phyloP scores from a whole-genome alignment of 2,329 filamentous ascomycete genomes.

The Xylariaceae sp. region DNA sequence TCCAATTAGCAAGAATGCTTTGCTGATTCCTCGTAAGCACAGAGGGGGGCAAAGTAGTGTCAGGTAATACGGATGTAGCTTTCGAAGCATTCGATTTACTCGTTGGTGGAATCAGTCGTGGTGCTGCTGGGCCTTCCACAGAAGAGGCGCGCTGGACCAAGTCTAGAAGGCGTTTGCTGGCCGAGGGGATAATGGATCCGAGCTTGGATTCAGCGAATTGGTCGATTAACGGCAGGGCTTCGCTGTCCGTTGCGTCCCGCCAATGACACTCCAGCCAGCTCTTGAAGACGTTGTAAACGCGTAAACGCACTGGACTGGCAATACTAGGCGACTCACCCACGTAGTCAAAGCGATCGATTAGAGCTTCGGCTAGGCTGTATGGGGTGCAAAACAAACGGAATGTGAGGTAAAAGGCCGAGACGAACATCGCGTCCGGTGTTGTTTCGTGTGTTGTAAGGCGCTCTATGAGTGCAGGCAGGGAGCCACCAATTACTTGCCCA shows the following conservation, averaged over 20 bases:
- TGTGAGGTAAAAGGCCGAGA: conserved; percentile 92
- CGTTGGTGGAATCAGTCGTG: conserved; percentile 76
- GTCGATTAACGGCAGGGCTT: conserved; percentile 69
- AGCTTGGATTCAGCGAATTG: conserved; percentile 75
- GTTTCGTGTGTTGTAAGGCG: conserved; percentile 88
- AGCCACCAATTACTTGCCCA: conserved; percentile 88
- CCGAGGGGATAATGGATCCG: conserved; percentile 61
- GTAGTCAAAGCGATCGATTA: conserved; percentile 92
- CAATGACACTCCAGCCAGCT: conserved; percentile 96
- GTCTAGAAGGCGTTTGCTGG: conserved; percentile 74
- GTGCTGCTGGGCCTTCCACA: conserved; percentile 68
- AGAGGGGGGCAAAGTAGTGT: conserved; percentile 65
- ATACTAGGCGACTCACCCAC: conserved; percentile 71
- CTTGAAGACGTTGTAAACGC: conserved; percentile 96
- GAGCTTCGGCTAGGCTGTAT: conserved; percentile 65
- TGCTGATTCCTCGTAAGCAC: conserved; percentile 71
- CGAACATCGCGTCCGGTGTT: conserved; percentile 85
- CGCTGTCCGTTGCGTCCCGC: conserved; percentile 73
- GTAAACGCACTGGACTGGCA: conserved; percentile 73
- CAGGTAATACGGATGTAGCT: conserved; percentile 62
- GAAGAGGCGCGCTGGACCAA: conserved; percentile 72
- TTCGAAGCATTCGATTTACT: conserved; percentile 79
- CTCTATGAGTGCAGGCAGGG: conserved; percentile 86
- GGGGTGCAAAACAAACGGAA: conserved; percentile 91
- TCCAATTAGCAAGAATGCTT: conserved; percentile 66